Base-by-base conservation (phyloP, 2,329 filamentous ascomycete species). In the Botryotinia convoluta region DNA sequence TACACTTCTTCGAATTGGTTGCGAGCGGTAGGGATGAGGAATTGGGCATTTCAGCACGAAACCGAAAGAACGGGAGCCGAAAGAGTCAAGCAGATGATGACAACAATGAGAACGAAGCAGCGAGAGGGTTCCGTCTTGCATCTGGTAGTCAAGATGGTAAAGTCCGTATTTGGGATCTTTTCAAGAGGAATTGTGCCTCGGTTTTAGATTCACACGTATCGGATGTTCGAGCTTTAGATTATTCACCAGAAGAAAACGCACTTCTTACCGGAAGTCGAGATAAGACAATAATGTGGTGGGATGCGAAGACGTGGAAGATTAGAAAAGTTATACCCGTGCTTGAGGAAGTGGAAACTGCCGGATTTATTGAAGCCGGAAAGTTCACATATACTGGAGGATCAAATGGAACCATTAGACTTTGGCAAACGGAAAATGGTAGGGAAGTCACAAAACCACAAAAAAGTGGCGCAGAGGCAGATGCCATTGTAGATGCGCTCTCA, bases 141-240 rank as follows among this genome's bases (percentile, higher is more conserved):
- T 97, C 94, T 48, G 96, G 95, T 75, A 94, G 93, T 75, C 97
- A 99, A 82, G 95, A 98, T 81, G 96, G 96, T 45, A 97, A 95
- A 80, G 88, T 99, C 71, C 88, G 93, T 32, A 88, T 99, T 35
- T 99, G 95, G 93, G 93, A 98, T 83, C 84, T 99, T 73, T 90
- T 95, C 83, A 97, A 93, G 84, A 89, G 93, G 72, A 93, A 89
- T 76, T 91, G 91, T 74, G 86, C 93, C 35, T 92, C 93, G 32
- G 85, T 97, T 29, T 85, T 98, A 45, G 94, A 98, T 74, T 96
- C 94, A 0, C 97, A 99, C 81, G 94, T 97, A 35, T 98, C 96
- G 16, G 93, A 98, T 77, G 93, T 99, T n/a, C 91, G 94, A 77
- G 91, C 90, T 70, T 82, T 99, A 68, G 93, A 96, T 78, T 99